These are phyloP conservation scores for Candida sp. DNA, from an alignment of 1,139 yeast genomes.

Conservation along the genomic window DNA sequence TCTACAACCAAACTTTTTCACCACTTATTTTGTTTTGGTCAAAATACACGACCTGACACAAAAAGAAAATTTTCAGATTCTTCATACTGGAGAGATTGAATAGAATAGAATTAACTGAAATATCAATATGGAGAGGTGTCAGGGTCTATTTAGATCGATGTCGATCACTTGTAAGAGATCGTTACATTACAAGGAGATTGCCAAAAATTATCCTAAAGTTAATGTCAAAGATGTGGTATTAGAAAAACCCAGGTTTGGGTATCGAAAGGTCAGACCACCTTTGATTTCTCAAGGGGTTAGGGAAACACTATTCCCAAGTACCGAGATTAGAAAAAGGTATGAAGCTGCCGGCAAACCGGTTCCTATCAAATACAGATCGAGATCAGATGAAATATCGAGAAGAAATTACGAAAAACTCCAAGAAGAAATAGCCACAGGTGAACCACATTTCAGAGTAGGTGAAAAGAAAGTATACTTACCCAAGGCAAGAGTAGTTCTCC, in stretches of 20 bases:
- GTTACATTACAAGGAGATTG: constrained; percentile 32
- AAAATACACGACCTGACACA: constrained; percentile 7
- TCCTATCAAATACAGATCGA: constrained; percentile 36
- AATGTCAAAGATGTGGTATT: constrained; percentile 37
- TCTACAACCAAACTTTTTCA: neutral
- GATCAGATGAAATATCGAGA: constrained; percentile 35
- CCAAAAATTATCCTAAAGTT: constrained; percentile 37
- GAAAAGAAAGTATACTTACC: constrained; percentile 74
- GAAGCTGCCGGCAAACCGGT: constrained; percentile 38
- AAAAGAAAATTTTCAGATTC: constrained; percentile 9
- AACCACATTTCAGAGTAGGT: constrained; percentile 82
- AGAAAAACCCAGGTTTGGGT: constrained; percentile 37
- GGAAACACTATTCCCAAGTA: constrained; percentile 39
- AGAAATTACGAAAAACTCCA: constrained; percentile 43
- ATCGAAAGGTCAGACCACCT: constrained; percentile 37
- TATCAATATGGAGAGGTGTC: neutral
- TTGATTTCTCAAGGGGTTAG: constrained; percentile 39
- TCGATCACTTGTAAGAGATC: constrained; percentile 10
- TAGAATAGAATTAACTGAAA: neutral
- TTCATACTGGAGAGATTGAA: neutral
- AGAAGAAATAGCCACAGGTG: constrained; percentile 57
- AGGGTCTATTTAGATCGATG: neutral
- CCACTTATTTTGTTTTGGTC: neutral
- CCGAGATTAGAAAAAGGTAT: constrained; percentile 33
- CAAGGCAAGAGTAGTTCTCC: constrained; percentile 70